phyloP scores from a whole-genome alignment of 108 stramenopile genomes.

The Conticribra guillardii region DNA sequence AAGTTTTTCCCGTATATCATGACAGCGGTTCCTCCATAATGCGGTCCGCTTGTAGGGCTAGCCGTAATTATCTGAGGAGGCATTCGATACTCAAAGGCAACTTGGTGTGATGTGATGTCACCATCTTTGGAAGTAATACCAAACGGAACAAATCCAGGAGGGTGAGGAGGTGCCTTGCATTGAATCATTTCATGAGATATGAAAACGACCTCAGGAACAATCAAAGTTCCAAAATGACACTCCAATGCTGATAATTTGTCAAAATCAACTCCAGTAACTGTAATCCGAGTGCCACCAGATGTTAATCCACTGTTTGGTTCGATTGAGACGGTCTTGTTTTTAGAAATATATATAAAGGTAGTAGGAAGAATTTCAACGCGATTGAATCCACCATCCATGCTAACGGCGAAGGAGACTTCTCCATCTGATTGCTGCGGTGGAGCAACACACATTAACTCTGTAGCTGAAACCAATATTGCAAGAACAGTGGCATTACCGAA shows the following conservation, averaged over 20 bases:
- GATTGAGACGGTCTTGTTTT: constrained; percentile 16
- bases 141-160: constrained; percentile 35
- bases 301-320: constrained; percentile 36
- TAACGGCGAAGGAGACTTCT: constrained; percentile 28
- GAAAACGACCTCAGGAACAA: constrained; percentile 2
- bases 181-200: constrained; percentile 25
- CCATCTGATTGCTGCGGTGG: constrained; percentile 11
- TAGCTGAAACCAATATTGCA: constrained; percentile 21
- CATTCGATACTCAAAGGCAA: constrained; percentile 34
- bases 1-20: constrained; percentile 35
- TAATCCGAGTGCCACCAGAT: constrained; percentile 42
- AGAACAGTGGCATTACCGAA: constrained; percentile 28
- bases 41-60: constrained; percentile 30
- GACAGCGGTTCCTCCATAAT: constrained; percentile 37
- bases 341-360: constrained; percentile 21
- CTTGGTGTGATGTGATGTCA: constrained; percentile 18
- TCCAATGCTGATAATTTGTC: constrained; percentile 9
- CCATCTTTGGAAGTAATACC: constrained; percentile 6
- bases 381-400: constrained; percentile 38
- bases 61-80: constrained; percentile 26
- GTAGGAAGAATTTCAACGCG: neutral
- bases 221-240: constrained; percentile 25
- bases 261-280: constrained; percentile 35
- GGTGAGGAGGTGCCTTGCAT: constrained; percentile 39
- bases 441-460: constrained; percentile 33